Evolutionary conservation across 2,329 filamentous ascomycete genomes (phyloP).

Genomic region (Ciborinia camelliae): DNA sequence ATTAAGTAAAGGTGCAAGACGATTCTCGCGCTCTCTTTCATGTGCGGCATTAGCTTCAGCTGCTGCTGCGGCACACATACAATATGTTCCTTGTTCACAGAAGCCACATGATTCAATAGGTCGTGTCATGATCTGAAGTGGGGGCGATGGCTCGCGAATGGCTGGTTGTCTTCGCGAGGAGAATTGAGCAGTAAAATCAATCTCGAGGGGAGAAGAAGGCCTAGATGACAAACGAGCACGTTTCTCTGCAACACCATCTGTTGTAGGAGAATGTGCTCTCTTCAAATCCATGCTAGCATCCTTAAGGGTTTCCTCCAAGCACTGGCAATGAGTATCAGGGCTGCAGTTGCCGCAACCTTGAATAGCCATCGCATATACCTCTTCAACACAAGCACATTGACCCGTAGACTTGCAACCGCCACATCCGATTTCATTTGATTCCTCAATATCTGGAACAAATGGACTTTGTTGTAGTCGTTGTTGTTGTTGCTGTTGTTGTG

Average conservation of each 20-base stretch:
- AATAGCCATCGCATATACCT: slow-evolving; percentile 51
- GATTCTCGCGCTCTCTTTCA: slow-evolving; percentile 34
- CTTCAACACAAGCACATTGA: slow-evolving; percentile 57
- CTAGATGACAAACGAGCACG: slow-evolving; percentile 51
- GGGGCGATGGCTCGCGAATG: slow-evolving; percentile 21
- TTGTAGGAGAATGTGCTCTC: slow-evolving; percentile 34
- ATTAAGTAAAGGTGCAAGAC: slow-evolving; percentile 45
- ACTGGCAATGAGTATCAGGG: slow-evolving; percentile 59
- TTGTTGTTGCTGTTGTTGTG: slow-evolving; percentile 14
- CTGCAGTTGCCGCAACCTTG: slow-evolving; percentile 65
- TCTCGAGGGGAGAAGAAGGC: slow-evolving; percentile 53
- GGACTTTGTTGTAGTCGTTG: slow-evolving; percentile 12
- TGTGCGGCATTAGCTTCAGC: slow-evolving; percentile 37
- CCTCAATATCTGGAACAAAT: slow-evolving; percentile 28
- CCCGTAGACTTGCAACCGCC: slow-evolving; percentile 54
- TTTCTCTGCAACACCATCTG: slow-evolving; percentile 46
- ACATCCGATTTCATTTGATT: slow-evolving; percentile 43
- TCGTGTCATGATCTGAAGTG: slow-evolving; percentile 32
- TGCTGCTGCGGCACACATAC: slow-evolving; percentile 66
- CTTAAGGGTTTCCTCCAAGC: slow-evolving; percentile 47
- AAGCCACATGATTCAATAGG: slow-evolving; percentile 72
- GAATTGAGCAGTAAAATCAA: slow-evolving; percentile 70
- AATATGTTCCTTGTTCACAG: slow-evolving; percentile 77
- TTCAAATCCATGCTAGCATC: slow-evolving; percentile 29
- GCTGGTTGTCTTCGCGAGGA: slow-evolving; percentile 40